Base-by-base conservation (phyloP, 2,329 filamentous ascomycete species). In the Epichloe amarillans region DNA sequence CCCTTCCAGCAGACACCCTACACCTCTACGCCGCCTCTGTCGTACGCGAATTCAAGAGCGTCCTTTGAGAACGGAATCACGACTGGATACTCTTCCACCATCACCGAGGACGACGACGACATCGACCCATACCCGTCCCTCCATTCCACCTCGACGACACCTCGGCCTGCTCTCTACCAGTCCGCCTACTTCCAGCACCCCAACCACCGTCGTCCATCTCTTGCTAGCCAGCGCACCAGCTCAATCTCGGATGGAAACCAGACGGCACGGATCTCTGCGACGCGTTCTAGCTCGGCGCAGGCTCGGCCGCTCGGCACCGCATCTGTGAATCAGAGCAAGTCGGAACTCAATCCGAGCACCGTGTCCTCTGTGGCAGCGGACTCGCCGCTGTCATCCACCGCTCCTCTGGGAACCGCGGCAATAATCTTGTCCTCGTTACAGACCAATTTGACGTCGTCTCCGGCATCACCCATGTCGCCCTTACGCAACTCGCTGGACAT, bases 1-100 rank as follows among this genome's bases (percentile, higher is more conserved):
- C 80, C 80, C 26, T 83, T 82, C 56, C 78, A 82, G 61, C 80
- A 83, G 65, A 81, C 71, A 8, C 80, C 80, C 35, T 73, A 77
- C 40, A 77, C 77, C 1, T 75, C 77, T 44, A 81, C 79, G 53
- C 77, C 79, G 47, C 77, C 79, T 8, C 59, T 80, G 53, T 74
- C 76, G 23, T 80, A 80, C 61, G 72, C 76, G 55, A 77, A 76
- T 61, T 79, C 77, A 7, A 64, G 76, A 42, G 69, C 72, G 15
- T 77, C 75, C 2, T 67, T 79, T 49, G 74, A 75, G 47, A 72
- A 65, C 53, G 55, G 54, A 48, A 60, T 58, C 30, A 54, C 56
- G 26, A 60, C 53, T 44, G 60, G 63, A 50, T 75, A 73, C 59
- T 79, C 74, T 11, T 74, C 74, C 23, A 77, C 71, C 46, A 80